Percentiles rank a stretch among this genome's conserved stretches.
Evolutionary conservation across 2,329 filamentous ascomycete species (phyloP).

Genomic region (Beauveria sp.): DNA sequence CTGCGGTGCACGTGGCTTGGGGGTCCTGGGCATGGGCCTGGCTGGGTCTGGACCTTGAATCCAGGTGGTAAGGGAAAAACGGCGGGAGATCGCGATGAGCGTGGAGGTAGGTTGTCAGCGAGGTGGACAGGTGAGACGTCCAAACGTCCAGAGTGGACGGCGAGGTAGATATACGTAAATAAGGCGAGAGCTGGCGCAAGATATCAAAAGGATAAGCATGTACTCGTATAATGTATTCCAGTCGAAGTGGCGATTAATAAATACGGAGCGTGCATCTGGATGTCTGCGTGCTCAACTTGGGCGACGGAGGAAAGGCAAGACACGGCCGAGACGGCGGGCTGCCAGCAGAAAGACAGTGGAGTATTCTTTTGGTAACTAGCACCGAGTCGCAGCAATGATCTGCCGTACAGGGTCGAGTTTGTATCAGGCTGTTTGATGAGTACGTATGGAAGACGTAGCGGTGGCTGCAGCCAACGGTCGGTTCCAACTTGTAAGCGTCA

Average conservation of each 20-base stretch:
- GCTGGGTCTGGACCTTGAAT: constrained; percentile 5
- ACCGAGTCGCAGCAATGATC: background rate
- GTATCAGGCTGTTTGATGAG: background rate
- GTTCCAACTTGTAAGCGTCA: background rate
- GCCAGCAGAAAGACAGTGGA: background rate
- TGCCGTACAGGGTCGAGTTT: background rate
- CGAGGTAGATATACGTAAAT: background rate
- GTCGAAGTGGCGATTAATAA: background rate
- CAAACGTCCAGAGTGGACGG: background rate
- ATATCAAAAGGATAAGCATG: background rate
- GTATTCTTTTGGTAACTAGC: background rate
- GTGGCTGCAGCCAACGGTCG: background rate
- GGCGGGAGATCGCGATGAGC: constrained; percentile 2
- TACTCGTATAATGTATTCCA: background rate
- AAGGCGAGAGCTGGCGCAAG: background rate
- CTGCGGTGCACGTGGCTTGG: constrained; percentile 4
- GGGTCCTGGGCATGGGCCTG: background rate
- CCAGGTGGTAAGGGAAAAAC: background rate
- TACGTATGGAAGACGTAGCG: background rate
- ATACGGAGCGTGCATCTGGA: background rate
- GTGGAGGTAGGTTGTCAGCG: background rate
- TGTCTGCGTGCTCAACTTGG: background rate
- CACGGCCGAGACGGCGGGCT: background rate
- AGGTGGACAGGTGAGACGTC: background rate
- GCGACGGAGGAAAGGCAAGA: background rate